Evolutionary conservation across 1,139 yeast species (phyloP).

Genomic region (Debaryomyces udenii): DNA sequence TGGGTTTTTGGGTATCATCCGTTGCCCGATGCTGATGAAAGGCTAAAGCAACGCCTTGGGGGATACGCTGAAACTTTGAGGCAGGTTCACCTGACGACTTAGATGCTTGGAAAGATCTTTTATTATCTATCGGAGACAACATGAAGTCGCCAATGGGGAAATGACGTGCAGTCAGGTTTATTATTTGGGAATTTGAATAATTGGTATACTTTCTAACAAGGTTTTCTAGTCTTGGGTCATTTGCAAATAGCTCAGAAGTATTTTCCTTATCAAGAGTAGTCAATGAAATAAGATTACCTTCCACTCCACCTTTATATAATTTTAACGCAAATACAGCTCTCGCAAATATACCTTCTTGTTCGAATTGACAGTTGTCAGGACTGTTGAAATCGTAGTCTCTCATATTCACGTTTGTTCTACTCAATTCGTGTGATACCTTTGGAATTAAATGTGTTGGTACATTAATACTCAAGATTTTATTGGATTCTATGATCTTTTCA

Average conservation of each 20-base stretch:
- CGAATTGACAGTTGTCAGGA: constrained; percentile 16
- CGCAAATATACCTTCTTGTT: constrained; percentile 18
- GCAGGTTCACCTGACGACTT: constrained; percentile 8
- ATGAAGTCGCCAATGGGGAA: constrained; percentile 5
- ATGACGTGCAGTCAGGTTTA: constrained; percentile 1
- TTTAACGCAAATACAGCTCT: constrained; percentile 16
- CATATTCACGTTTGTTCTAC: constrained; percentile 7
- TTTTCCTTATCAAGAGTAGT: constrained; percentile 10
- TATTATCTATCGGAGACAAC: background rate
- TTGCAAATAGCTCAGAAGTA: constrained; percentile 9
- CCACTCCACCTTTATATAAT: constrained; percentile 15
- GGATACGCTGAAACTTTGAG: constrained; percentile 9
- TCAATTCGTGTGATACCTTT: constrained; percentile 11
- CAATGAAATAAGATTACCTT: constrained; percentile 14
- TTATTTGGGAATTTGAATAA: background rate
- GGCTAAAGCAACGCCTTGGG: constrained; percentile 11
- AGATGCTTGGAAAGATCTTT: background rate
- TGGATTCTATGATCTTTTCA: constrained; percentile 5
- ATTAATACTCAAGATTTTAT: constrained; percentile 15
- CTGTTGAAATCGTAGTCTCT: constrained; percentile 15
- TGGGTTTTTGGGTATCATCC: constrained; percentile 15
- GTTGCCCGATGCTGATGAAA: constrained; percentile 13
- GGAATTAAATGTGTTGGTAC: constrained; percentile 12
- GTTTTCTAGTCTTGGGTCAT: background rate
- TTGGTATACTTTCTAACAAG: constrained; percentile 2